These are phyloP conservation scores for Calonectria multiphialidica DNA, from an alignment of 2,329 filamentous ascomycete species.

Conservation along the genomic window DNA sequence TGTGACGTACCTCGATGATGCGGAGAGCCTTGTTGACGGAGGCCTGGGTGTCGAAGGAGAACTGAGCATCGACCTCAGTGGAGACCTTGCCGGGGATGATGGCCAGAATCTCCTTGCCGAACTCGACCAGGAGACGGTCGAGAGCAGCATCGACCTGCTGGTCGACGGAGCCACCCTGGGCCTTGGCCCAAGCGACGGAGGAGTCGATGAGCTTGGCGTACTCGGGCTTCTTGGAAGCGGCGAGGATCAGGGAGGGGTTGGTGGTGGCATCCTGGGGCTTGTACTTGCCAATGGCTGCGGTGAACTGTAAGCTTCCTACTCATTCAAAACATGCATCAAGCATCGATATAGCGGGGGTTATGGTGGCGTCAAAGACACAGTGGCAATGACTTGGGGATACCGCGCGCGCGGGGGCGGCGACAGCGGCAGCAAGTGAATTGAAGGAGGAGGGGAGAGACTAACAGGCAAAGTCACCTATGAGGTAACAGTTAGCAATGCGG, in stretches of 20 bases:
- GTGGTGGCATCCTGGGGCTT: constrained; percentile 99
- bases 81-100: constrained; percentile 99
- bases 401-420: constrained; percentile 1
- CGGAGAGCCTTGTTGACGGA: constrained; percentile 96
- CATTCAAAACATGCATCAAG: constrained; percentile 24
- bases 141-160: constrained; percentile 90
- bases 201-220: constrained; percentile 92
- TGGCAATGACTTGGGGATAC: constrained; percentile 10
- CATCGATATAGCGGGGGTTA: constrained; percentile 21
- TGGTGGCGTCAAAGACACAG: not conserved
- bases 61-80: constrained; percentile 95
- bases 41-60: constrained; percentile 94
- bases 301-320: constrained; percentile 39
- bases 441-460: constrained; percentile 55
- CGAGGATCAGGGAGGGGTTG: constrained; percentile 98
- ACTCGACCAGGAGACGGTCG: constrained; percentile 95
- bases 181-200: constrained; percentile 89
- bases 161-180: constrained; percentile 75
- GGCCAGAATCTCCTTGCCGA: constrained; percentile 96
- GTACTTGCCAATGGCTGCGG: constrained; percentile 95
- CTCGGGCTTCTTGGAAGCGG: constrained; percentile 97
- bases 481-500: constrained; percentile 47
- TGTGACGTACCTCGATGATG: constrained; percentile 85
- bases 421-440: not conserved
- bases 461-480: constrained; percentile 81